A percentile compares a stretch with the other conserved stretches of the same genome.
Conservation (phyloP, 192 early-diverging fungal species). For the Backusella circina region DNA sequence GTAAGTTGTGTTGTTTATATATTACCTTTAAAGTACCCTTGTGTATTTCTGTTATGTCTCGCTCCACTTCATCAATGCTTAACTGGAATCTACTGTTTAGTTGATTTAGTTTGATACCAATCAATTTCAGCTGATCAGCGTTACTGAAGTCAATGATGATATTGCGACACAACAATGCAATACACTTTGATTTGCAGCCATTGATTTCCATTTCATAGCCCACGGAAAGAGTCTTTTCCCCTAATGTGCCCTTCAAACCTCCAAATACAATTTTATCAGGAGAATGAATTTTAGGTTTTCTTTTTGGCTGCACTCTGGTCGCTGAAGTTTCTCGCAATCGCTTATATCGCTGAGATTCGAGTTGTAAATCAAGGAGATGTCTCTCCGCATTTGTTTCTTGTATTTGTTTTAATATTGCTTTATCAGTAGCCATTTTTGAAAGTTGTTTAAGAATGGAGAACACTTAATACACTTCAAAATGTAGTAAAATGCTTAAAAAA, state of each 20-base stretch:
- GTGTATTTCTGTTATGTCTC: constrained; percentile 10
- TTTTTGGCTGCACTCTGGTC: constrained; percentile 2
- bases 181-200: constrained; percentile 10
- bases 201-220: constrained; percentile 7
- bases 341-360: background rate
- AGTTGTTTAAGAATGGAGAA: no score
- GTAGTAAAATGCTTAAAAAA: no score
- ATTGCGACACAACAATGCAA: constrained; percentile 6
- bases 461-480: no score
- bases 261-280: constrained; percentile 8
- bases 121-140: constrained; percentile 9
- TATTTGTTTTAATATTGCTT: constrained; percentile 3
- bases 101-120: constrained; percentile 7
- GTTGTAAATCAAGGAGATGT: background rate
- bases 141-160: constrained; percentile 10
- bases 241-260: constrained; percentile 12
- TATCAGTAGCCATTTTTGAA: constrained; percentile 8
- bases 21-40: constrained; percentile 10
- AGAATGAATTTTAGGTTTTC: constrained; percentile 6
- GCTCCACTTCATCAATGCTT: constrained; percentile 7
- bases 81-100: constrained; percentile 10
- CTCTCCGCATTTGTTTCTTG: background rate
- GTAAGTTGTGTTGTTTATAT: background rate
- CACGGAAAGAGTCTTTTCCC: constrained; percentile 8
- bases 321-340: background rate